phyloP scores from a whole-genome alignment of 106 monocot genomes.

The Alisma plantagoaquatica region DNA sequence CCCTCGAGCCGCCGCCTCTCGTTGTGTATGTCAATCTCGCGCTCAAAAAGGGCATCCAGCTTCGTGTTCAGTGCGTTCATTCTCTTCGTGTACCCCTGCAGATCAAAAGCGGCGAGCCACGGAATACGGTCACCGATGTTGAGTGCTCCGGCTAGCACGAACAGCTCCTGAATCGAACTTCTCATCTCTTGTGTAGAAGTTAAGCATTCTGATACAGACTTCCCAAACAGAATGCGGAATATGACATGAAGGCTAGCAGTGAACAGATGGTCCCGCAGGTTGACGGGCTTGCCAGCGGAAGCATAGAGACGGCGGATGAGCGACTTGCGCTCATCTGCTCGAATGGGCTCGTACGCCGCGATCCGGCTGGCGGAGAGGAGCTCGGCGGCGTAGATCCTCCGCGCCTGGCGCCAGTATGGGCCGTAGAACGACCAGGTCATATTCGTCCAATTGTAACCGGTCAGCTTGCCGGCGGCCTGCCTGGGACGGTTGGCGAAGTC shows the following conservation, averaged over 20 bases:
- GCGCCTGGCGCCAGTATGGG: constrained; percentile 30
- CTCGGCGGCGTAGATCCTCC: constrained; percentile 39
- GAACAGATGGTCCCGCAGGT: constrained; percentile 17
- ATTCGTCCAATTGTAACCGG: constrained; percentile 44
- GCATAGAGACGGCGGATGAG: constrained; percentile 2
- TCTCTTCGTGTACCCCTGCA: constrained; percentile 29
- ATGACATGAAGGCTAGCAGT: not conserved
- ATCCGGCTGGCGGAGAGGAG: constrained; percentile 42
- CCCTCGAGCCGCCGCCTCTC: not conserved
- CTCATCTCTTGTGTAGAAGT: constrained; percentile 25
- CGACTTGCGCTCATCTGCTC: constrained; percentile 17
- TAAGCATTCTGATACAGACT: constrained; percentile 18
- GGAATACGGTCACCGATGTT: constrained; percentile 46
- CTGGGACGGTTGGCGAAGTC: constrained; percentile 46
- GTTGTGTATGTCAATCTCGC: constrained; percentile 22
- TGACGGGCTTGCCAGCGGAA: not conserved
- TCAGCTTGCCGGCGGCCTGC: constrained; percentile 30
- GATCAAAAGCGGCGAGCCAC: constrained; percentile 30
- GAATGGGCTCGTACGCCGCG: constrained; percentile 19
- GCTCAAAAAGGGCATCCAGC: constrained; percentile 19
- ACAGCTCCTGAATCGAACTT: constrained; percentile 47
- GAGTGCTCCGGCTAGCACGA: constrained; percentile 26
- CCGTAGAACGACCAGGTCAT: constrained; percentile 43
- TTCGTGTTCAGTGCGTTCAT: constrained; percentile 37
- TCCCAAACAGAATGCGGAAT: not conserved